Evolutionary conservation across 805 yeast species (phyloP).

Genomic region (Cyberlindnera mrakii): DNA sequence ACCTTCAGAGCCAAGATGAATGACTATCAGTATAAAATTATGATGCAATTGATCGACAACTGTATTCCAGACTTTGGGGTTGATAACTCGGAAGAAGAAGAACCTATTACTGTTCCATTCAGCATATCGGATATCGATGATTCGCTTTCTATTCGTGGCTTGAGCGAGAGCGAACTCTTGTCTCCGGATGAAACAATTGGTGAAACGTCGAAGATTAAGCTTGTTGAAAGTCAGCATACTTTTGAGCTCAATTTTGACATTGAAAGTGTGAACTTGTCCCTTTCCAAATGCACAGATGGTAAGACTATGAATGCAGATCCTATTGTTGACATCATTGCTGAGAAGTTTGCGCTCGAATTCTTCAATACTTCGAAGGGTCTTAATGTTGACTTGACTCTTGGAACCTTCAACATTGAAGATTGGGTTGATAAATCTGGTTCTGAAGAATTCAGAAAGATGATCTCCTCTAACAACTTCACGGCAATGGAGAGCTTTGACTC

Average conservation of each 20-base stretch:
- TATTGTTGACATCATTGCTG: conserved; percentile 68
- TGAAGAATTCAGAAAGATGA: conserved; percentile 57
- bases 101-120: conserved; percentile 27
- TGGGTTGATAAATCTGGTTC: conserved; percentile 58
- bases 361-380: conserved; percentile 54
- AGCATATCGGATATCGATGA: conserved; percentile 9
- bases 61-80: conserved; percentile 48
- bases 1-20: conserved; percentile 63
- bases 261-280: conserved; percentile 51
- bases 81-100: conserved; percentile 28
- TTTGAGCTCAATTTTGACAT: conserved; percentile 73
- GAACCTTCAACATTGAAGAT: conserved; percentile 69
- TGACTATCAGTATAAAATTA: conserved; percentile 84
- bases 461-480: conserved; percentile 53
- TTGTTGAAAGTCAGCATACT: conserved; percentile 41
- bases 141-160: conserved; percentile 10
- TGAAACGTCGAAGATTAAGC: not conserved
- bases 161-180: conserved; percentile 1
- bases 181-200: not conserved
- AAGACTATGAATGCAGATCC: conserved; percentile 55
- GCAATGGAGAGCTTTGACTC: conserved; percentile 31
- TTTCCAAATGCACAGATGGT: conserved; percentile 63
- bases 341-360: conserved; percentile 53
- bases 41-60: conserved; percentile 70
- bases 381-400: conserved; percentile 58